Conservation (phyloP, 139 green algal species). For the Trebouxia sp. region DNA sequence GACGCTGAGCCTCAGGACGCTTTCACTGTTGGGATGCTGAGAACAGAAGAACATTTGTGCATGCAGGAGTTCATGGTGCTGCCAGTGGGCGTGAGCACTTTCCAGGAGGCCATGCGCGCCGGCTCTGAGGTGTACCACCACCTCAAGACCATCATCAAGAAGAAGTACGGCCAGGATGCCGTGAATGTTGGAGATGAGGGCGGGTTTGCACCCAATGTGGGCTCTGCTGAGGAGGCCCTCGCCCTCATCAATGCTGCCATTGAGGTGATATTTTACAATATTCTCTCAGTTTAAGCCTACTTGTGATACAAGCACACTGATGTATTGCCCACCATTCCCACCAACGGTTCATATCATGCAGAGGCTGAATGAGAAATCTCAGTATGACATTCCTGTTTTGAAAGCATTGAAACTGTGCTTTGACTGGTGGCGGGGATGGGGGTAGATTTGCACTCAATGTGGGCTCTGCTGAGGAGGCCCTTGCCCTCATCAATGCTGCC, state of each 20-base stretch:
- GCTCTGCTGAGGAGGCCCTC: constrained; percentile 93
- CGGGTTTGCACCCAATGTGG: constrained; percentile 97
- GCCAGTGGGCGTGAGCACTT: constrained; percentile 80
- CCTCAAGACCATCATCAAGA: constrained; percentile 98
- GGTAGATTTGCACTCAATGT: constrained; percentile 99
- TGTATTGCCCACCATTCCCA: too few species aligned
- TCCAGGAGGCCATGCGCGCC: constrained; percentile 95
- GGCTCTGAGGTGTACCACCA: constrained; percentile 96
- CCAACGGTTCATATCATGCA: too few species aligned
- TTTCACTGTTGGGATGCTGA: background rate
- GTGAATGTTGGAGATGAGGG: constrained; percentile 99
- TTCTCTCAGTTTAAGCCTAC: too few species aligned
- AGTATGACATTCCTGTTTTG: too few species aligned
- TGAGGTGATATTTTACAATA: constrained; percentile 53
- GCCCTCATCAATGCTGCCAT: constrained; percentile 93
- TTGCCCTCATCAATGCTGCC: constrained; percentile 86
- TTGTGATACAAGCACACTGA: too few species aligned
- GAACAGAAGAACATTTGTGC: background rate
- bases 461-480: constrained; percentile 90
- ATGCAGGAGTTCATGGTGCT: constrained; percentile 99
- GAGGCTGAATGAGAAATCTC: too few species aligned
- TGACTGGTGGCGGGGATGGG: constrained; percentile 98
- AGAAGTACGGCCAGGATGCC: constrained; percentile 97
- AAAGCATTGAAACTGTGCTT: too few species aligned
- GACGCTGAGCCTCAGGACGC: too few species aligned